phyloP scores from a whole-genome alignment of 371 early-diverging fungal species.

The Catenaria anguillulae region DNA sequence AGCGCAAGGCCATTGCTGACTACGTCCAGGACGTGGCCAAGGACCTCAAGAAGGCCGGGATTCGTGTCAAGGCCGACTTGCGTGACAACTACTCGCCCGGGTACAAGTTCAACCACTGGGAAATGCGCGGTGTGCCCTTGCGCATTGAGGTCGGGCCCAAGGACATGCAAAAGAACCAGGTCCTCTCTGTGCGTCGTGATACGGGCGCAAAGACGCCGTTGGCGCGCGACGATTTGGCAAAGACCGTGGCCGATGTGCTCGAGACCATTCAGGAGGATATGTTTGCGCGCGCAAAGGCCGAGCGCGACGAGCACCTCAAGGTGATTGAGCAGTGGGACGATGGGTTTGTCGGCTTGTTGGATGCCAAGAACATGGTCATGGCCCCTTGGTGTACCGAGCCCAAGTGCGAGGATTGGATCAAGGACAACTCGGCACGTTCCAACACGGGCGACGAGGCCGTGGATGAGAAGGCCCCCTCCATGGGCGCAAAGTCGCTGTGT shows the following conservation, averaged over 20 bases:
- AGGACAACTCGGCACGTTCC: slow-evolving; percentile 74
- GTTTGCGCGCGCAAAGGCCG: slow-evolving; percentile 73
- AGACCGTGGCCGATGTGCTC: slow-evolving; percentile 46
- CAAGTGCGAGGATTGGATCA: slow-evolving; percentile 94
- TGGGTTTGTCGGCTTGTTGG: slow-evolving; percentile 68
- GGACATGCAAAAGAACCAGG: slow-evolving; percentile 76
- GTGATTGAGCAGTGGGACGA: slow-evolving; percentile 67
- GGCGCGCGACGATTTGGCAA: slow-evolving; percentile 43
- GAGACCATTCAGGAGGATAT: slow-evolving; percentile 83
- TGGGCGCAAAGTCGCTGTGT: slow-evolving; percentile 99
- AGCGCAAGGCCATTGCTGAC: slow-evolving; percentile 40
- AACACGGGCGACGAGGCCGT: slow-evolving; percentile 23
- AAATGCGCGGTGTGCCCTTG: slow-evolving; percentile 94
- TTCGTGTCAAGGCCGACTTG: slow-evolving; percentile 81
- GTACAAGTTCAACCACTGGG: slow-evolving; percentile 99
- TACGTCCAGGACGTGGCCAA: slow-evolving; percentile 51
- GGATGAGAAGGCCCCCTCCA: slow-evolving; percentile 85
- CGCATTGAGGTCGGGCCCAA: slow-evolving; percentile 97
- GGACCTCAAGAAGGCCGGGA: slow-evolving; percentile 58
- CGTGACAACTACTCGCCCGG: slow-evolving; percentile 92
- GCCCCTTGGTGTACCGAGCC: slow-evolving; percentile 94
- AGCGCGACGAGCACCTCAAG: slow-evolving; percentile 60
- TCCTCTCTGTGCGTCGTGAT: slow-evolving; percentile 77
- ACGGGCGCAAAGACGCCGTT: slow-evolving; percentile 54
- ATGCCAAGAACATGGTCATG: slow-evolving; percentile 74